phyloP scores from a whole-genome alignment of 768 basidiomycete genomes.

The Amanita phalloides region DNA sequence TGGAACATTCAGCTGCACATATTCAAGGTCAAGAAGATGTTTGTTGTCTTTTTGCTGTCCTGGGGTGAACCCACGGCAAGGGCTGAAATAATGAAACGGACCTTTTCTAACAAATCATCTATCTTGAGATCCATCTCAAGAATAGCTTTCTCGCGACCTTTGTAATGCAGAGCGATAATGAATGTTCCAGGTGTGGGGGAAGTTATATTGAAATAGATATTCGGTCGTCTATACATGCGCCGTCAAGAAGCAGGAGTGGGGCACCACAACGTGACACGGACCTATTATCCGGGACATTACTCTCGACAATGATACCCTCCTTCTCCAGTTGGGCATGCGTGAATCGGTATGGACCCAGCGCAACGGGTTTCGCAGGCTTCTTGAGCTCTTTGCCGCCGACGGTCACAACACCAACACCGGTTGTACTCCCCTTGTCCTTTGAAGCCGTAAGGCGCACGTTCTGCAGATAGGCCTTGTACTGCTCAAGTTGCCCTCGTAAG shows the following conservation, averaged over 20 bases:
- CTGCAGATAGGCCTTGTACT: slow-evolving; percentile 98
- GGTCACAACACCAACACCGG: slow-evolving; percentile 87
- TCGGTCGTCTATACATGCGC: slow-evolving; percentile 58
- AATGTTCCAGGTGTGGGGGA: slow-evolving; percentile 97
- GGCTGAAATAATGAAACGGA: slow-evolving; percentile 20
- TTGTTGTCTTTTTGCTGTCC: slow-evolving; percentile 97
- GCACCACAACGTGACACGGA: slow-evolving; percentile 22
- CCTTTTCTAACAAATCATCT: slow-evolving; percentile 96
- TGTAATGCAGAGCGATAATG: slow-evolving; percentile 98
- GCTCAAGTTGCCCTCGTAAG: slow-evolving; percentile 89
- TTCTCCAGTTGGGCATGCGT: slow-evolving; percentile 98
- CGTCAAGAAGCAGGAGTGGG: background rate
- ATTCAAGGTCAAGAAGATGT: slow-evolving; percentile 91
- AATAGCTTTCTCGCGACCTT: slow-evolving; percentile 97
- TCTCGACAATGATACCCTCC: slow-evolving; percentile 98
- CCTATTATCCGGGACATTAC: slow-evolving; percentile 98
- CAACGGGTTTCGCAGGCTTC: slow-evolving; percentile 75
- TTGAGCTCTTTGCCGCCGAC: slow-evolving; percentile 92
- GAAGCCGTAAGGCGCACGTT: slow-evolving; percentile 88
- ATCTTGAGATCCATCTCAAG: slow-evolving; percentile 99
- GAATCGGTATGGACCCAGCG: slow-evolving; percentile 93
- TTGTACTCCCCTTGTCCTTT: slow-evolving; percentile 82
- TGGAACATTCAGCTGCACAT: slow-evolving; percentile 93
- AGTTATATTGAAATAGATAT: slow-evolving; percentile 98
- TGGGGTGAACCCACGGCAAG: slow-evolving; percentile 3